A percentile compares a stretch with the other conserved stretches of the same genome.
phyloP scores from a whole-genome alignment of 1,284 basidiomycete species.

The Ganoderma sinense region DNA sequence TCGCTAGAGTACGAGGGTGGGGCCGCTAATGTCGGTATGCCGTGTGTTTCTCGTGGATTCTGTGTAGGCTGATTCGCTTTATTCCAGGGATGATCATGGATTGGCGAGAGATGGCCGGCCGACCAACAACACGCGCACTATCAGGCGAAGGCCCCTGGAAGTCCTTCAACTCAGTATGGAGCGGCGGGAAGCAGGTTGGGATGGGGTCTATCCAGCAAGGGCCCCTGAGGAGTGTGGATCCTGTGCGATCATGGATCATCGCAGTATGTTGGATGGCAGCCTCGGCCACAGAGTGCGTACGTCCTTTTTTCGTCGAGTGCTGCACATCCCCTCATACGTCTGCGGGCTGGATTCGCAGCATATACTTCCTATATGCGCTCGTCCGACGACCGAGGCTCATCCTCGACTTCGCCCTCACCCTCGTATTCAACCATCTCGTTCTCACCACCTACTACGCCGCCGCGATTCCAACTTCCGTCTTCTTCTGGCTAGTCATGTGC shows the following conservation, averaged over 20 bases:
- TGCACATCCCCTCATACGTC: conserved; percentile 1
- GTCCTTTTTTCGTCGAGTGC: neutral
- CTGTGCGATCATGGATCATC: conserved; percentile 87
- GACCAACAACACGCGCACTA: conserved; percentile 72
- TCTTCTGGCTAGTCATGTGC: conserved; percentile 87
- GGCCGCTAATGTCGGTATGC: conserved; percentile 79
- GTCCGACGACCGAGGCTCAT: conserved; percentile 92
- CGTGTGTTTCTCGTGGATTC: neutral
- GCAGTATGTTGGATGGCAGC: conserved; percentile 85
- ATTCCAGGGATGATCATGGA: conserved; percentile 89
- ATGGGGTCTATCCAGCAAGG: conserved; percentile 58
- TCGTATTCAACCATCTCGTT: conserved; percentile 90
- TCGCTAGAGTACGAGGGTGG: conserved; percentile 89
- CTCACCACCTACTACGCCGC: conserved; percentile 93
- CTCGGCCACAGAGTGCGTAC: conserved; percentile 75
- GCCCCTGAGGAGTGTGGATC: conserved; percentile 71
- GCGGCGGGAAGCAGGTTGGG: conserved; percentile 75
- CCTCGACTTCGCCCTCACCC: conserved; percentile 92
- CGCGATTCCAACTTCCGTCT: conserved; percentile 86
- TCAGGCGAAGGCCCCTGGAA: conserved; percentile 72
- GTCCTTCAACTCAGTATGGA: conserved; percentile 77
- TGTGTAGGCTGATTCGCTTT: neutral
- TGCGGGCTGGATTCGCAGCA: conserved; percentile 56
- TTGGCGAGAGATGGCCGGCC: conserved; percentile 93
- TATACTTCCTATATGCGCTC: conserved; percentile 87